Evolutionary conservation across 2,329 filamentous ascomycete genomes (phyloP).

Genomic region (Cladophialophora yegresii): DNA sequence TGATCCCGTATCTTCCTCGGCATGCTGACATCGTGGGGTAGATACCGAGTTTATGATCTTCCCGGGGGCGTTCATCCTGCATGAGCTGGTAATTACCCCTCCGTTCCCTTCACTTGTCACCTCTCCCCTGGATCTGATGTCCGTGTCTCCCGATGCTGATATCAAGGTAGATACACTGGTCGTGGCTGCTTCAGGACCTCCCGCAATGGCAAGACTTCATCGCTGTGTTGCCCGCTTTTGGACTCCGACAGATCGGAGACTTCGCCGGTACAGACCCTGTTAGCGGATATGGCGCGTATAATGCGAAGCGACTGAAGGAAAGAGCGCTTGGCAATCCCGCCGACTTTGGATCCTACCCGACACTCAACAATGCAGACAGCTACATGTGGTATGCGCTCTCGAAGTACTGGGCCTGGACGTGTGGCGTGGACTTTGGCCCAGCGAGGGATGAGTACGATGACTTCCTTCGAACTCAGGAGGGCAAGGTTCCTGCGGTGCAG

Average conservation of each 20-base stretch:
- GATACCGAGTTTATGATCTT: constrained; percentile 1
- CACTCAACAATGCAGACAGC: constrained; percentile 11
- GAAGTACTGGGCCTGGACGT: constrained; percentile 6
- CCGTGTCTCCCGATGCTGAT: neutral
- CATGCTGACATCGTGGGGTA: neutral
- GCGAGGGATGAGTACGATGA: too few species aligned
- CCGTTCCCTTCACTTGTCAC: neutral
- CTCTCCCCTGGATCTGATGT: neutral
- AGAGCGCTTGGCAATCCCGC: neutral
- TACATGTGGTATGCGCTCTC: constrained; percentile 12
- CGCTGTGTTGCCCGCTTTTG: neutral
- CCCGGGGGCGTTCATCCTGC: neutral
- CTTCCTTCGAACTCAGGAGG: too few species aligned
- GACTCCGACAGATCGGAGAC: neutral
- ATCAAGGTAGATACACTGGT: neutral
- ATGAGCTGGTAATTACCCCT: neutral
- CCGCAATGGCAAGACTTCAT: neutral
- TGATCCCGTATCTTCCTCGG: neutral
- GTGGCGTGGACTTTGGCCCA: neutral
- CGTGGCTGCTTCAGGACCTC: neutral
- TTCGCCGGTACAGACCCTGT: neutral
- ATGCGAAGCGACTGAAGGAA: neutral
- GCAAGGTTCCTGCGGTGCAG: too few species aligned
- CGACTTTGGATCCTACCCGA: neutral
- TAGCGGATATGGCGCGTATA: constrained; percentile 1